These are phyloP conservation scores for Colletotrichum sp. DNA, from an alignment of 2,329 filamentous ascomycete species.

Conservation along the genomic window DNA sequence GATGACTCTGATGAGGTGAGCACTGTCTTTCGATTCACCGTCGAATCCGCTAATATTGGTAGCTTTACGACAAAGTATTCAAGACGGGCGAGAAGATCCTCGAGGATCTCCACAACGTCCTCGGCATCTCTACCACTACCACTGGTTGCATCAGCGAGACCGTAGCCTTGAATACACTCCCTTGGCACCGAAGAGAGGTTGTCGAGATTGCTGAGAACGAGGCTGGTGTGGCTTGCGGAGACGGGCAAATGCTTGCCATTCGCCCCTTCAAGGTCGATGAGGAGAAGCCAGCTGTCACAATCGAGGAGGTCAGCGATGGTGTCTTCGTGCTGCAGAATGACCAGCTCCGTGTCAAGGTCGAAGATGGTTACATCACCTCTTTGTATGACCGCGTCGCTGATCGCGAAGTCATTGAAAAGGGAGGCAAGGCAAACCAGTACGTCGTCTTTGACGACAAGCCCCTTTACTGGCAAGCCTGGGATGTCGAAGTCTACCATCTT, in stretches of 20 bases:
- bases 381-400: constrained; percentile 76
- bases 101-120: constrained; percentile 68
- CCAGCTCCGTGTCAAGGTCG: constrained; percentile 74
- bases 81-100: constrained; percentile 75
- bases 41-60: background rate
- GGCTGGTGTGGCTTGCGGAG: constrained; percentile 61
- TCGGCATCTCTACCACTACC: constrained; percentile 63
- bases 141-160: constrained; percentile 50
- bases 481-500: constrained; percentile 95
- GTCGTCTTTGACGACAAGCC: constrained; percentile 98
- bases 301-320: constrained; percentile 58
- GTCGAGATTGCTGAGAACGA: constrained; percentile 64
- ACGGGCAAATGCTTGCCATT: constrained; percentile 57
- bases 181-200: constrained; percentile 82
- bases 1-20: constrained; percentile 85
- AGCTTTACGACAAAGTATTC: constrained; percentile 85
- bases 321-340: constrained; percentile 83
- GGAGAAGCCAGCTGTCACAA: constrained; percentile 53
- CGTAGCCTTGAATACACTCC: constrained; percentile 81
- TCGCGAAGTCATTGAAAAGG: constrained; percentile 78
- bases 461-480: constrained; percentile 97
- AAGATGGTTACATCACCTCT: constrained; percentile 81
- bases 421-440: constrained; percentile 84
- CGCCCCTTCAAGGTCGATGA: constrained; percentile 52
- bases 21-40: background rate